Percentiles rank a stretch among this genome's conserved stretches.
phyloP scores from a whole-genome alignment of 495 filamentous ascomycete species.

The Penicillium paradoxum region DNA sequence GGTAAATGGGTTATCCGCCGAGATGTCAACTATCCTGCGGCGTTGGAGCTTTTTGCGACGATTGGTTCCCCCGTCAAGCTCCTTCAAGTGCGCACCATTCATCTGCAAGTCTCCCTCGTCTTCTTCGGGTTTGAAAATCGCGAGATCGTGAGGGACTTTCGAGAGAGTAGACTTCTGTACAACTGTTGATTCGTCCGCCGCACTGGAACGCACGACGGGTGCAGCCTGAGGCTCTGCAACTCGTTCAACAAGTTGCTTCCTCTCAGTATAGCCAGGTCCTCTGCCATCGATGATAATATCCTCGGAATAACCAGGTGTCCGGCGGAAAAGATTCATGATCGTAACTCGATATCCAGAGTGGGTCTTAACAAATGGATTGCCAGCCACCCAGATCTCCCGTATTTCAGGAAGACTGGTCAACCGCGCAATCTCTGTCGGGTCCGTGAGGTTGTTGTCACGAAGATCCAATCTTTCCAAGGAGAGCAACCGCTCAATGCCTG shows the following conservation, averaged over 20 bases:
- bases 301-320: constrained; percentile 83
- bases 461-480: constrained; percentile 88
- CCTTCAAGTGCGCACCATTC: constrained; percentile 31
- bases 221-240: constrained; percentile 66
- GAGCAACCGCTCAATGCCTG: constrained; percentile 82
- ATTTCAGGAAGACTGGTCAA: constrained; percentile 88
- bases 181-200: constrained; percentile 52
- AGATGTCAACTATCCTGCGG: constrained; percentile 79
- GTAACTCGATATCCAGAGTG: constrained; percentile 78
- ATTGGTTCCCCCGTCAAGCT: constrained; percentile 31
- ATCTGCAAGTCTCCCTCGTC: constrained; percentile 51
- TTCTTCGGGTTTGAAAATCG: constrained; percentile 37
- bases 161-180: constrained; percentile 51
- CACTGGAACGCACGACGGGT: constrained; percentile 67
- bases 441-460: constrained; percentile 83
- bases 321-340: constrained; percentile 95
- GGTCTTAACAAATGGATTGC: constrained; percentile 86
- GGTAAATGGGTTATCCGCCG: constrained; percentile 51
- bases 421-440: constrained; percentile 85
- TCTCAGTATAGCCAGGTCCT: constrained; percentile 75
- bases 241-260: constrained; percentile 78
- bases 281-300: constrained; percentile 86
- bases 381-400: constrained; percentile 82
- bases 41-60: constrained; percentile 53
- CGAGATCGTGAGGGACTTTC: constrained; percentile 7